Conservation (phyloP, 2,329 filamentous ascomycete genomes). For the Phyllosticta paracitricarpa region DNA sequence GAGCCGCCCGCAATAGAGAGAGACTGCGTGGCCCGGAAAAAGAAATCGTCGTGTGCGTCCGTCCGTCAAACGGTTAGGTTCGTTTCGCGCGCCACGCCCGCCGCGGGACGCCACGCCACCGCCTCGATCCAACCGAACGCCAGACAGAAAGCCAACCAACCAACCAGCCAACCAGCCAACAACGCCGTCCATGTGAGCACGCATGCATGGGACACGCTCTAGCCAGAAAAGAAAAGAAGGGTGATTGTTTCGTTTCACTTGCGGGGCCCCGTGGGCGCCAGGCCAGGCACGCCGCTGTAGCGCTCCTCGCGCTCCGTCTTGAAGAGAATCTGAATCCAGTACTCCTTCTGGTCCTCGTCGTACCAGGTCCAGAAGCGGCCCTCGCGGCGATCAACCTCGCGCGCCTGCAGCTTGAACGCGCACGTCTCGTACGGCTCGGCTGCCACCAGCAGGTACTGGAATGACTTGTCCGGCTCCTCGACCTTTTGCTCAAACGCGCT, state of each 20-base stretch:
- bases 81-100: no score
- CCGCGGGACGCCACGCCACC: no score
- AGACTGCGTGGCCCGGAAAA: no score
- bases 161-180: not conserved
- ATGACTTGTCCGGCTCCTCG: constrained; percentile 88
- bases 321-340: constrained; percentile 96
- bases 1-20: no score
- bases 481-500: constrained; percentile 93
- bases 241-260: not conserved
- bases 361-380: constrained; percentile 90
- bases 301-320: constrained; percentile 96
- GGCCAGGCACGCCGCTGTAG: constrained; percentile 57
- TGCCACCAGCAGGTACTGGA: constrained; percentile 88
- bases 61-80: no score
- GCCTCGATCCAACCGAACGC: no score
- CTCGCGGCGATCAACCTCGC: constrained; percentile 83
- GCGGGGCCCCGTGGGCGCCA: constrained; percentile 39
- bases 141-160: no score
- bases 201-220: not conserved
- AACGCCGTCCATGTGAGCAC: not conserved
- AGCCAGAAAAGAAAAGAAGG: not conserved
- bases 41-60: no score
- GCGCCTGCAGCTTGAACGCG: constrained; percentile 87
- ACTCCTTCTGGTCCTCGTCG: constrained; percentile 91
- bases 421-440: constrained; percentile 98